These are phyloP conservation scores for Adiantum capillusveneris DNA, from an alignment of 75 land plant genomes.

Conservation along the genomic window DNA sequence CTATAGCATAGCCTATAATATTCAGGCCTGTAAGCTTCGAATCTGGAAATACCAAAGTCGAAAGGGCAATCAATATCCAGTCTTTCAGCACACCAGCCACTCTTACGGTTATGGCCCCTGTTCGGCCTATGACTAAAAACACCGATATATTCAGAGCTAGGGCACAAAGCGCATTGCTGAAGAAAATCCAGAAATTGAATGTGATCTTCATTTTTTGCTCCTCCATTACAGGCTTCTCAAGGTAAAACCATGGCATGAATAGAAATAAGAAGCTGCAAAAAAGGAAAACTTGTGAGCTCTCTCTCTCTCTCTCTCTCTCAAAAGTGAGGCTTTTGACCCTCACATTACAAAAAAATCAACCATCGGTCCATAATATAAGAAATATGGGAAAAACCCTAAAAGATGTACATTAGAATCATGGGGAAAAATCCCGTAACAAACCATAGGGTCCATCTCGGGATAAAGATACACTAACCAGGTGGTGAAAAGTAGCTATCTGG, in stretches of 20 bases:
- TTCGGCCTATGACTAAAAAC: constrained; percentile 78
- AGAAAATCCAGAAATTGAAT: constrained; percentile 85
- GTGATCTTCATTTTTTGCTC: constrained; percentile 55
- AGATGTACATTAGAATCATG: too few species aligned
- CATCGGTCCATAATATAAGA: too few species aligned
- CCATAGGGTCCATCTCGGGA: too few species aligned
- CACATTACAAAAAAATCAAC: too few species aligned
- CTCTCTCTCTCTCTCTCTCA: too few species aligned
- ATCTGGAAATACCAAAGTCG: constrained; percentile 83
- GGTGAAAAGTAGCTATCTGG: too few species aligned
- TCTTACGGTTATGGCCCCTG: constrained; percentile 79
- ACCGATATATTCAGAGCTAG: constrained; percentile 77
- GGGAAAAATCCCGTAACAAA: too few species aligned
- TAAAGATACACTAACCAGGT: too few species aligned
- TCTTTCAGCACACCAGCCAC: constrained; percentile 91
- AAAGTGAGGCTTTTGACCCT: too few species aligned
- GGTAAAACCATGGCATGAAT: constrained; percentile 68
- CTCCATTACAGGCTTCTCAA: constrained; percentile 74
- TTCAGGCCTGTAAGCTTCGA: constrained; percentile 82
- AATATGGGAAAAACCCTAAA: too few species aligned
- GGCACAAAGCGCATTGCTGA: constrained; percentile 81
- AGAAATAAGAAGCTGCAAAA: constrained; percentile 67
- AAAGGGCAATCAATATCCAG: constrained; percentile 86
- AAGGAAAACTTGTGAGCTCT: too few species aligned
- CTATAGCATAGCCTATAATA: constrained; percentile 82